These are phyloP conservation scores for Exophiala dermatitidis DNA, from an alignment of 2,329 filamentous ascomycete genomes.

Conservation along the genomic window DNA sequence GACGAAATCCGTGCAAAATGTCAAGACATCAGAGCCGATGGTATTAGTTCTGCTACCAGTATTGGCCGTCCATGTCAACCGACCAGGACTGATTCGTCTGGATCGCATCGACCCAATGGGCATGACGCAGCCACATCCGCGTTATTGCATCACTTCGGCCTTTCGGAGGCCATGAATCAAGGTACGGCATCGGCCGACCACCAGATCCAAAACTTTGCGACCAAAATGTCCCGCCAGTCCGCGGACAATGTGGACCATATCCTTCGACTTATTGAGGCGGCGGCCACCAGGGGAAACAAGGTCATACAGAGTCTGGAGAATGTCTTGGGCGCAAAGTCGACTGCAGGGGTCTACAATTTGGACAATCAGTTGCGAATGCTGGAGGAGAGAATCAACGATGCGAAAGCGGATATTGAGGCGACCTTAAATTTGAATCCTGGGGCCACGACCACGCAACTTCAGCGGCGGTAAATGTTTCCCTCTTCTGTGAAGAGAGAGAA, in stretches of 20 bases:
- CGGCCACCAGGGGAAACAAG: neutral
- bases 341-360: neutral
- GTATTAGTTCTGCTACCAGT: too few species aligned
- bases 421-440: neutral
- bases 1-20: neutral
- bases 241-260: slow-evolving; percentile 1
- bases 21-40: neutral
- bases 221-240: slow-evolving; percentile 1
- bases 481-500: neutral
- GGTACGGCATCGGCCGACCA: neutral
- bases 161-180: neutral
- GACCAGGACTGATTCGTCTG: neutral
- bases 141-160: slow-evolving; percentile 9
- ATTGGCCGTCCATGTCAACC: neutral
- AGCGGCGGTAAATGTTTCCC: neutral
- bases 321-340: neutral
- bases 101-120: too few species aligned
- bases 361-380: slow-evolving; percentile 1
- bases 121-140: slow-evolving; percentile 1
- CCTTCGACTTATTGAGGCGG: neutral
- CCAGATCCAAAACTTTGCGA: neutral
- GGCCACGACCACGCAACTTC: neutral
- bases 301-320: neutral
- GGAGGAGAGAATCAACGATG: slow-evolving; percentile 5
- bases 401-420: slow-evolving; percentile 5